phyloP scores from a whole-genome alignment of 345 rosid species.

The Raphanus sativus region DNA sequence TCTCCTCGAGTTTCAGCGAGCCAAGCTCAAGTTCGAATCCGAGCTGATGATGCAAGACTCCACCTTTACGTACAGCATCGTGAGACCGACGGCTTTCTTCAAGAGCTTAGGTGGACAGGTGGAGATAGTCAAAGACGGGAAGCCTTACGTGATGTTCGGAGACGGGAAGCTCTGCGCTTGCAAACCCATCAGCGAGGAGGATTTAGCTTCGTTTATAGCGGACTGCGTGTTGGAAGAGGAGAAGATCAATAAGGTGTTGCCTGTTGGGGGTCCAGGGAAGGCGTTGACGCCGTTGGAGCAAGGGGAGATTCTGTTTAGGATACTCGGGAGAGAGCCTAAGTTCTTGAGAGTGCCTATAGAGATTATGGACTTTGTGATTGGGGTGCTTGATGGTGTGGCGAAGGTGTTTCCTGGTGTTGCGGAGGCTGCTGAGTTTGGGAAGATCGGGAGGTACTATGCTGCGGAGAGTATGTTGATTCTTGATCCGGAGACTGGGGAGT shows the following conservation, averaged over 20 bases:
- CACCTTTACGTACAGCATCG: slow-evolving; percentile 71
- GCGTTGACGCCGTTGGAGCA: slow-evolving; percentile 88
- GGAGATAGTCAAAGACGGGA: slow-evolving; percentile 91
- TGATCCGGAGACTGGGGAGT: slow-evolving; percentile 84
- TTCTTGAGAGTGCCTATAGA: slow-evolving; percentile 88
- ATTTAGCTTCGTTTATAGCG: slow-evolving; percentile 75
- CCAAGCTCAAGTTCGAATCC: slow-evolving; percentile 82
- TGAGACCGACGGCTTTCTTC: slow-evolving; percentile 93
- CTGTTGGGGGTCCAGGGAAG: slow-evolving; percentile 94
- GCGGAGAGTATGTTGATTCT: slow-evolving; percentile 90
- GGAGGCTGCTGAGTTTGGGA: slow-evolving; percentile 96
- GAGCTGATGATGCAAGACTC: slow-evolving; percentile 56
- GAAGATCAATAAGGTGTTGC: slow-evolving; percentile 70
- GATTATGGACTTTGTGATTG: slow-evolving; percentile 87
- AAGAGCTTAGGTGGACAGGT: slow-evolving; percentile 95
- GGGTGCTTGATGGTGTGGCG: slow-evolving; percentile 62
- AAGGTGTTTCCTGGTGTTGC: slow-evolving; percentile 74
- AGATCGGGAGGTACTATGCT: slow-evolving; percentile 91
- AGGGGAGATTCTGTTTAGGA: slow-evolving; percentile 75
- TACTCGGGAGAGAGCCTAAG: slow-evolving; percentile 78
- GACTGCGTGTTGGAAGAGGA: slow-evolving; percentile 79
- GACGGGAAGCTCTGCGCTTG: slow-evolving; percentile 94
- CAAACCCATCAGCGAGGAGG: slow-evolving; percentile 88
- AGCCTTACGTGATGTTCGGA: slow-evolving; percentile 96
- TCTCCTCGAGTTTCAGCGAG: slow-evolving; percentile 83